These are phyloP conservation scores for Moesziomyces aphidis DNA, from an alignment of 1,284 basidiomycete genomes.

Conservation along the genomic window DNA sequence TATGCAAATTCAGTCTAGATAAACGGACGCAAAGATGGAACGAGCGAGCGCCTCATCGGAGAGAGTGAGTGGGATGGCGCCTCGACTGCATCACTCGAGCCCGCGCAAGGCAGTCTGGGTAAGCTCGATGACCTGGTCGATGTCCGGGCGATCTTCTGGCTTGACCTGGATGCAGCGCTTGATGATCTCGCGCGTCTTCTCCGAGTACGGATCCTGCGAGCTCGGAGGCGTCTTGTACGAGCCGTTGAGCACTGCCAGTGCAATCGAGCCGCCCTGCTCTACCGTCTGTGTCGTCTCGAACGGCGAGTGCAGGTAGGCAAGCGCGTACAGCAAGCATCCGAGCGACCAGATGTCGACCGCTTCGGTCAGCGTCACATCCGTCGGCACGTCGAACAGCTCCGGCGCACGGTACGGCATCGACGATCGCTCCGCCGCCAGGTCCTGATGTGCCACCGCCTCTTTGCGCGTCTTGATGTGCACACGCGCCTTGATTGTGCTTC, in stretches of 20 bases:
- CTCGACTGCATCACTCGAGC: conserved; percentile 16
- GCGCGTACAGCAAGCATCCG: conserved; percentile 64
- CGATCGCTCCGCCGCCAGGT: conserved; percentile 63
- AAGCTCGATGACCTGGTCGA: conserved; percentile 57
- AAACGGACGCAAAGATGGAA: too few relatives aligned
- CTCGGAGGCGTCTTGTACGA: conserved; percentile 62
- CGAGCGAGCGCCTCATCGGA: background rate
- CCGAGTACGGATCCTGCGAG: conserved; percentile 53
- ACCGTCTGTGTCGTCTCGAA: conserved; percentile 67
- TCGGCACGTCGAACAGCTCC: conserved; percentile 68
- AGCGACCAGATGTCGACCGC: conserved; percentile 68
- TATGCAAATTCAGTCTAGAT: too few relatives aligned
- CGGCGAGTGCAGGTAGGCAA: conserved; percentile 67
- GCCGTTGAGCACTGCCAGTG: conserved; percentile 66
- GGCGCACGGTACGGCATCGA: conserved; percentile 68
- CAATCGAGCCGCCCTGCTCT: conserved; percentile 67
- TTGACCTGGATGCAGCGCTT: conserved; percentile 58
- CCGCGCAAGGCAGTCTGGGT: conserved; percentile 49
- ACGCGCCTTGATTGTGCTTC: conserved; percentile 84
- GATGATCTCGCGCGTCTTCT: conserved; percentile 61
- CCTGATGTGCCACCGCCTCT: conserved; percentile 74
- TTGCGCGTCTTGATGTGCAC: conserved; percentile 82
- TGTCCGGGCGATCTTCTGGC: conserved; percentile 54
- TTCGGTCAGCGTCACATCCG: conserved; percentile 62
- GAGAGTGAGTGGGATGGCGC: background rate